Evolutionary conservation across 2,329 filamentous ascomycete species (phyloP), one percentile per base, ranked within the genome.

Genomic region (Fusarium camptoceras): DNA sequence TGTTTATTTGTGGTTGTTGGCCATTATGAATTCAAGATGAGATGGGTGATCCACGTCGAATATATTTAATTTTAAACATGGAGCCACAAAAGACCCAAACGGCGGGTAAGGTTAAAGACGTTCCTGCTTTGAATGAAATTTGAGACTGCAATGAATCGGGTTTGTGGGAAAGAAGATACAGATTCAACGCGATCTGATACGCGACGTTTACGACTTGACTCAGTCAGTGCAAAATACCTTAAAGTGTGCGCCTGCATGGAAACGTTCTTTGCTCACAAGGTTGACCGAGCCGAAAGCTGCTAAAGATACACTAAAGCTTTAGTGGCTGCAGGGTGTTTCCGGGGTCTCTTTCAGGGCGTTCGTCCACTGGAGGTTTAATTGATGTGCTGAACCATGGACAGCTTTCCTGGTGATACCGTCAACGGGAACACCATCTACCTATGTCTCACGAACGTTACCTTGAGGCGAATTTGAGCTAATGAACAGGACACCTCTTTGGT

Each of bases 291-390:
- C 49, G 37, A 64, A 56, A 63, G 50, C 49, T 58, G 58, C 64
- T 71, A 67, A 44, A 71, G 68, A 65, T 28, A 27, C 59, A 54
- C 68, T 68, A 70, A 42, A 71, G 30, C 5, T 71, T 70, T 68
- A 70, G 68, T 49, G 59, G 57, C 53, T 59, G 25, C 54, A 64
- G 56, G 58, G 50, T 28, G 31, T 37, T 59, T 27, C 64, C 31
- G 24, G 27, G 51, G 43, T 43, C 18, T 50, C 44, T 59, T 59
- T 34, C 39, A 70, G 68, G 43, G 42, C 48, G 46, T 60, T 68
- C 46, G 22, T 56, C 67, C 55, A 39, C 63, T 64, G 57, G 25
- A 67, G 31, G 50, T 27, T 41, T 51, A 51, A 53, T 42, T 28
- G 34, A 47, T 55, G 28, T 44, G 37, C 63, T 48, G 58, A 34